Evolutionary conservation across 1,139 yeast genomes (phyloP), one percentile per base, ranked within the genome.

Genomic region (Geotrichum reessii): DNA sequence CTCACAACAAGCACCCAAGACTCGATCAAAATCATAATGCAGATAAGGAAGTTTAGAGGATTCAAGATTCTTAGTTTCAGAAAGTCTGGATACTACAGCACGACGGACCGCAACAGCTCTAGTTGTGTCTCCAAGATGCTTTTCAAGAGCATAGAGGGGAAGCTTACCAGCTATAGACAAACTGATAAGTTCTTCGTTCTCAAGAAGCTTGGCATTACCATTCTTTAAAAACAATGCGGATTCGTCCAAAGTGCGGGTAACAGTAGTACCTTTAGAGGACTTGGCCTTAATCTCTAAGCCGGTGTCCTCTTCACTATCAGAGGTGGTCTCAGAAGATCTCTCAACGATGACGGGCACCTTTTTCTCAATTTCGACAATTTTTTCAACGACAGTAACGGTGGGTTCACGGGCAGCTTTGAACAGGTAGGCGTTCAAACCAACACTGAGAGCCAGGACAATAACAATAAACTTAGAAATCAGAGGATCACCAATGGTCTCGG

Each of bases 1-100:
- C 74, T 93, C 99, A 78, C 99, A 93, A 76, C 99, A 93, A 11
- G 99, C 98, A 64, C 99, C 99, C 71, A 92, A 85, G 12, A 95
- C 99, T 67, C 98, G 84, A 70, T 92, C 95, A 71, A 91, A 95
- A 72, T 95, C 97, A 71, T 93, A 93, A 69, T 84, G 77, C 63
- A 79, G 76, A 73, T 84, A 90, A 21, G 99, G 99, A 65, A 93
- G 78, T 65, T 83, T 81, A 48, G 82, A 78, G 4, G 86, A 73
- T 65, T 86, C 87, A 63, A 93, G 79, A 22, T 87, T 85, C 60
- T 96, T 92, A 24, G 96, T 92, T 64, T 83, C 81, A 11, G 97
- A 91, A 59, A 89, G 74, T 59, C 84, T 81, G 21, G 98, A 90
- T 66, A 93, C 87, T 40, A 96, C 93, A 60, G 84, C 86, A 75